Conservation (phyloP, 805 yeast genomes). For the Yamadazyma ubonensis region DNA sequence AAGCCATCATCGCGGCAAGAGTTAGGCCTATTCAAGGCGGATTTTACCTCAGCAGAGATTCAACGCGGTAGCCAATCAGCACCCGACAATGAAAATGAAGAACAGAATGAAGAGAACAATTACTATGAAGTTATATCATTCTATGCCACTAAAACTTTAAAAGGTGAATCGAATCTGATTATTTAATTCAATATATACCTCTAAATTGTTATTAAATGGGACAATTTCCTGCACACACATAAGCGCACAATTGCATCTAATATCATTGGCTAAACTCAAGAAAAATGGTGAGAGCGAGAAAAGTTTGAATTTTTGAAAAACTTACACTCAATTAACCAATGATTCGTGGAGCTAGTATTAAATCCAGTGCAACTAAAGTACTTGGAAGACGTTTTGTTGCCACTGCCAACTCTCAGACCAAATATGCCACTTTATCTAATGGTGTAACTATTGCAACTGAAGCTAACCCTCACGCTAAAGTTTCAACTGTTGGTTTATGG, state of each 20-base stretch:
- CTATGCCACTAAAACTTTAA: neutral
- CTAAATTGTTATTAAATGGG: no score
- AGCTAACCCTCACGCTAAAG: slow-evolving; percentile 51
- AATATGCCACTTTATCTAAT: slow-evolving; percentile 68
- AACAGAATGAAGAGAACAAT: slow-evolving; percentile 1
- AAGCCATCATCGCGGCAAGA: slow-evolving; percentile 22
- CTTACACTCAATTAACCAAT: slow-evolving; percentile 17
- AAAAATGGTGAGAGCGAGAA: slow-evolving; percentile 9
- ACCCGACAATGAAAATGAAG: neutral
- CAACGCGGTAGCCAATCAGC: neutral
- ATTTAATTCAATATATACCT: no score
- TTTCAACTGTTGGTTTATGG: slow-evolving; percentile 68
- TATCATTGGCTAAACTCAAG: slow-evolving; percentile 17
- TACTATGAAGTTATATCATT: slow-evolving; percentile 1
- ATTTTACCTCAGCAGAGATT: slow-evolving; percentile 16
- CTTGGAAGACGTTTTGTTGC: slow-evolving; percentile 57
- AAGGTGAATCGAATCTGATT: neutral
- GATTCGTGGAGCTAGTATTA: slow-evolving; percentile 44
- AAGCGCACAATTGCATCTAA: slow-evolving; percentile 13
- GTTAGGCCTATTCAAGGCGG: slow-evolving; percentile 24
- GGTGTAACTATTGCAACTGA: slow-evolving; percentile 76
- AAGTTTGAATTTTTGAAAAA: slow-evolving; percentile 9
- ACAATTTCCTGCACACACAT: slow-evolving; percentile 6
- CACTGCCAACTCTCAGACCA: slow-evolving; percentile 56
- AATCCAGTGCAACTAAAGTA: slow-evolving; percentile 24